phyloP scores from a whole-genome alignment of 108 stramenopile genomes.

The Chaetoceros muelleri region DNA sequence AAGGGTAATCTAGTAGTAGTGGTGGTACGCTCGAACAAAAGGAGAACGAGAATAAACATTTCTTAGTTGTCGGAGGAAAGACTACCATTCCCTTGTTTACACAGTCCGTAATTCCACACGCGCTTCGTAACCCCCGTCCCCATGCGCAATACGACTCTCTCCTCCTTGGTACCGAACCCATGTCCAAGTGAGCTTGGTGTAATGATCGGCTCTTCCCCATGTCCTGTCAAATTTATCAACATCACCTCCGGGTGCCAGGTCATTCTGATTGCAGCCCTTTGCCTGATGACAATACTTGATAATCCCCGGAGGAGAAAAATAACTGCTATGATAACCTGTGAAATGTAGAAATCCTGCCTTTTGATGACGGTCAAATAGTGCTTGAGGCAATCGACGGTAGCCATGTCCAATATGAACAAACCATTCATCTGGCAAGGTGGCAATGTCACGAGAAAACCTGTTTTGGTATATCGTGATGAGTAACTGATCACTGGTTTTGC shows the following conservation, averaged over 20 bases:
- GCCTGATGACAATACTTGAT: neutral
- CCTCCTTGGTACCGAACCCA: constrained; percentile 1
- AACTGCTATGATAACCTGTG: neutral
- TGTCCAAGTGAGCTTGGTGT: constrained; percentile 6
- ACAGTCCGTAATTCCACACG: no score
- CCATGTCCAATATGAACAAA: constrained; percentile 2
- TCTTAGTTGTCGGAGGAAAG: no score
- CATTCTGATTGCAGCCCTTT: neutral
- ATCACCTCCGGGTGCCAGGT: neutral
- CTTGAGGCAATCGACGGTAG: neutral
- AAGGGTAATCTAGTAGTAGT: no score
- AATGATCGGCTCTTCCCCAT: constrained; percentile 5
- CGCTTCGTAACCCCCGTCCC: no score
- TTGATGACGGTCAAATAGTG: neutral
- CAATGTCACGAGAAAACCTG: neutral
- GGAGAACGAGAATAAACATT: no score
- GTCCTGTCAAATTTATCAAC: neutral
- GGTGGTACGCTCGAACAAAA: no score
- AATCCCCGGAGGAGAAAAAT: neutral
- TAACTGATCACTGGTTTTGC: neutral
- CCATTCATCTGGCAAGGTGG: neutral
- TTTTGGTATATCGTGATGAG: neutral
- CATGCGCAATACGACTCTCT: no score
- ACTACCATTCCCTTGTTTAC: no score
- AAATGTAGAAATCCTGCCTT: constrained; percentile 3